phyloP scores from a whole-genome alignment of 257 asterid species.

The Solanum chiquidenum region DNA sequence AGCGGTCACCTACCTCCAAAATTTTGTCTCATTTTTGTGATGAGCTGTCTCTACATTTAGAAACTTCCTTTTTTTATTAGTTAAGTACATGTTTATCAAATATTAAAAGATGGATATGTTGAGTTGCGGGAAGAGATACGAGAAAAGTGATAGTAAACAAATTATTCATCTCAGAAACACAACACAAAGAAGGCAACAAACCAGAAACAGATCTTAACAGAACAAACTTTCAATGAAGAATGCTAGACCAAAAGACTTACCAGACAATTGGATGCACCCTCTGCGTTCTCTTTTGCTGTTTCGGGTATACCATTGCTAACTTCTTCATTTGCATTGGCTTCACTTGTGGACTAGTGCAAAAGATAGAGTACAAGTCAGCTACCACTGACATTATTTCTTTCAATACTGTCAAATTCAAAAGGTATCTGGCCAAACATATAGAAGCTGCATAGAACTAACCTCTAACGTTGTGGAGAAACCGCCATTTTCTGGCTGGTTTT shows the following conservation, averaged over 20 bases:
- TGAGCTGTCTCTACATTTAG: neutral
- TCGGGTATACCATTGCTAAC: neutral
- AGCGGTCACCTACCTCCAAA: neutral
- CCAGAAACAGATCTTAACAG: neutral
- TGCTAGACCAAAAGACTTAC: neutral
- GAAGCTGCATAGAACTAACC: neutral
- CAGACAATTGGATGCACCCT: conserved; percentile 1
- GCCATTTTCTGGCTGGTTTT: neutral
- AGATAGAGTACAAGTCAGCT: neutral
- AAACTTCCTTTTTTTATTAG: neutral
- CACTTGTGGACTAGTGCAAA: conserved; percentile 3
- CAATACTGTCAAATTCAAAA: neutral
- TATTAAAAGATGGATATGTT: neutral
- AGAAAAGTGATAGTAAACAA: neutral
- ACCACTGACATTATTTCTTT: neutral
- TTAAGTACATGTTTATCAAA: neutral
- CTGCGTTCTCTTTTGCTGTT: conserved; percentile 4
- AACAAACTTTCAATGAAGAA: neutral
- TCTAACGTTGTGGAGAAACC: neutral
- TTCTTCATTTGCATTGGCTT: conserved; percentile 10
- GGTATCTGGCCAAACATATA: neutral
- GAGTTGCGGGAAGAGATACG: neutral
- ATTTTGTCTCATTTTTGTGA: neutral
- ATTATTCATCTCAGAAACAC: neutral
- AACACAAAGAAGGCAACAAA: neutral